phyloP scores from a whole-genome alignment of 805 yeast genomes.

The Wickerhamomyces bovis region DNA sequence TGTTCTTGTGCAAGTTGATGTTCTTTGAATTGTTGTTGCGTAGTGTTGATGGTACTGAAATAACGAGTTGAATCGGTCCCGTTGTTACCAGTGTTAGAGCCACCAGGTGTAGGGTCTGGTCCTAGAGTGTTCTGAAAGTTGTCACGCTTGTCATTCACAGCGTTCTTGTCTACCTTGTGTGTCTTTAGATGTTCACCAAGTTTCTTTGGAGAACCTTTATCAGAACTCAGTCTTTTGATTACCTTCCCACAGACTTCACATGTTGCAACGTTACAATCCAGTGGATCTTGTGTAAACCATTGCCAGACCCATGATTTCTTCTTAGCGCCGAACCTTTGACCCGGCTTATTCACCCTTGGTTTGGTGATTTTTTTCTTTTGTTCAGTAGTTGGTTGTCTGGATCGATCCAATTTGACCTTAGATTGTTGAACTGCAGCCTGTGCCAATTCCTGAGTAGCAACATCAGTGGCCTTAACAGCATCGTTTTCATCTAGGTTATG shows the following conservation, averaged over 20 bases:
- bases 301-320: slow-evolving; percentile 61
- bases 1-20: slow-evolving; percentile 7
- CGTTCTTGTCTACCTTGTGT: slow-evolving; percentile 39
- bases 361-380: slow-evolving; percentile 10
- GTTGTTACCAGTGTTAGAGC: not conserved
- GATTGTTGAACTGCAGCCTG: slow-evolving; percentile 22
- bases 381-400: not conserved
- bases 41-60: slow-evolving; percentile 25
- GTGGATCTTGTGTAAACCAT: slow-evolving; percentile 49
- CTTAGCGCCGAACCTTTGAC: slow-evolving; percentile 54
- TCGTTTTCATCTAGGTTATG: slow-evolving; percentile 3
- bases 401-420: not conserved
- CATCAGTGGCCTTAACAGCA: slow-evolving; percentile 1
- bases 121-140: slow-evolving; percentile 3
- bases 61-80: slow-evolving; percentile 25
- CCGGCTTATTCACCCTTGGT: slow-evolving; percentile 39
- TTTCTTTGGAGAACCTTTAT: slow-evolving; percentile 56
- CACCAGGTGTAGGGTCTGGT: not conserved
- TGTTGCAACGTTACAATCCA: slow-evolving; percentile 43
- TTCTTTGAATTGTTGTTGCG: slow-evolving; percentile 10
- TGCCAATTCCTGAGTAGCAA: slow-evolving; percentile 10
- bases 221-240: slow-evolving; percentile 41
- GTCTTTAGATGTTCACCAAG: slow-evolving; percentile 50
- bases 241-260: slow-evolving; percentile 50
- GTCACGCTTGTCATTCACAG: slow-evolving; percentile 35